Percentiles rank a stretch among this genome's conserved stretches.
Conservation (phyloP, 2,329 filamentous ascomycete species). For the Curvularia sp. region DNA sequence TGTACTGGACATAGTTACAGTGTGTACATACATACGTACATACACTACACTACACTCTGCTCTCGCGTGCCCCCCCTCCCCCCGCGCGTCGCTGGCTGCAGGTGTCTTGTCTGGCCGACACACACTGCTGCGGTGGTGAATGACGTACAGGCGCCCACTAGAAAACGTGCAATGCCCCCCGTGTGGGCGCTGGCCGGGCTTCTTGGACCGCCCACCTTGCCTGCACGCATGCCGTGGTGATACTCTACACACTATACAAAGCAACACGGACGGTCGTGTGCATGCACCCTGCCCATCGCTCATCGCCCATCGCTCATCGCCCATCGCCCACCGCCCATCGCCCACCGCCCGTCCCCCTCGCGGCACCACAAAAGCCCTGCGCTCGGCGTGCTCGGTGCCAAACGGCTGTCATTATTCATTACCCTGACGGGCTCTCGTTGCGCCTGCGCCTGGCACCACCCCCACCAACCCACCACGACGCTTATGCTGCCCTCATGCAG, state of each 20-base stretch:
- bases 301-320: no score
- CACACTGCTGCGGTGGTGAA: no score
- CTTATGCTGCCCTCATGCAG: constrained; percentile 54
- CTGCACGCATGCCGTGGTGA: constrained; percentile 16
- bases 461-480: constrained; percentile 46
- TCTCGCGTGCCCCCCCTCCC: neutral
- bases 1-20: no score
- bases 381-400: neutral
- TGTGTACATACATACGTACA: neutral
- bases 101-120: constrained; percentile 17
- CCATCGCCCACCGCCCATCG: no score
- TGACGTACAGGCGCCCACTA: constrained; percentile 41
- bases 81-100: constrained; percentile 21
- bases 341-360: constrained; percentile 25
- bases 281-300: no score
- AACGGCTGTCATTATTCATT: constrained; percentile 26
- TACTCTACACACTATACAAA: no score
- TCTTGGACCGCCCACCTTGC: constrained; percentile 32
- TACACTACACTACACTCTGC: constrained; percentile 3
- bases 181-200: constrained; percentile 29
- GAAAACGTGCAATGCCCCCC: constrained; percentile 36
- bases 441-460: constrained; percentile 27
- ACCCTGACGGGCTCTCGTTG: constrained; percentile 22
- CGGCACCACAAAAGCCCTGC: constrained; percentile 13
- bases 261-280: no score